A percentile compares a stretch with the other conserved stretches of the same genome.
phyloP scores from a whole-genome alignment of 305 asterid species.

The Nicotiana rustica region DNA sequence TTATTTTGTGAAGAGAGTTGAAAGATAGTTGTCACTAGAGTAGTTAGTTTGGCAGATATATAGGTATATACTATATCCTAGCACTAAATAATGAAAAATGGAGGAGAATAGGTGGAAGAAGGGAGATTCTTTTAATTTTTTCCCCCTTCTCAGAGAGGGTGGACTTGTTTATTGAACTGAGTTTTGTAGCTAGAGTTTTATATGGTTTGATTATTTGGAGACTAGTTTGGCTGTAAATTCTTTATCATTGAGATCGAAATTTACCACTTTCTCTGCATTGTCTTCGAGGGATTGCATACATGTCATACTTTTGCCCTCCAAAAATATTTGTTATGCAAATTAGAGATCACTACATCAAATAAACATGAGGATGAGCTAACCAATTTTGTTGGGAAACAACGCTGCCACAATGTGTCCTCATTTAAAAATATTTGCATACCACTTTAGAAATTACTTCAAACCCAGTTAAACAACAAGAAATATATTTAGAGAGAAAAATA shows the following conservation, averaged over 20 bases:
- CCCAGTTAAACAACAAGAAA: too few relatives aligned
- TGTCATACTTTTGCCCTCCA: background rate
- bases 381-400: too few relatives aligned
- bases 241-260: background rate
- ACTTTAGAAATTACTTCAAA: too few relatives aligned
- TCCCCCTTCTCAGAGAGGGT: background rate
- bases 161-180: background rate
- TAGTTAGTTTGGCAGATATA: background rate
- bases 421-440: too few relatives aligned
- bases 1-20: background rate
- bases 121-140: background rate
- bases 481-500: too few relatives aligned
- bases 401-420: too few relatives aligned
- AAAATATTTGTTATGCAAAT: too few relatives aligned
- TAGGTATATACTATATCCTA: background rate
- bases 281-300: background rate
- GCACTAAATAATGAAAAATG: background rate
- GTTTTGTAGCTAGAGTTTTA: constrained; percentile 7
- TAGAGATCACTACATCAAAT: too few relatives aligned
- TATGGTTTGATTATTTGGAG: background rate
- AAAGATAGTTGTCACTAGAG: background rate
- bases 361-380: too few relatives aligned
- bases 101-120: background rate
- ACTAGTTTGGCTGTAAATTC: constrained; percentile 12
- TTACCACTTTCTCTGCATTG: background rate